Evolutionary conservation across 2,329 filamentous ascomycete species (phyloP), one percentile per base, ranked within the genome.

Genomic region (Fusarium annulatum): DNA sequence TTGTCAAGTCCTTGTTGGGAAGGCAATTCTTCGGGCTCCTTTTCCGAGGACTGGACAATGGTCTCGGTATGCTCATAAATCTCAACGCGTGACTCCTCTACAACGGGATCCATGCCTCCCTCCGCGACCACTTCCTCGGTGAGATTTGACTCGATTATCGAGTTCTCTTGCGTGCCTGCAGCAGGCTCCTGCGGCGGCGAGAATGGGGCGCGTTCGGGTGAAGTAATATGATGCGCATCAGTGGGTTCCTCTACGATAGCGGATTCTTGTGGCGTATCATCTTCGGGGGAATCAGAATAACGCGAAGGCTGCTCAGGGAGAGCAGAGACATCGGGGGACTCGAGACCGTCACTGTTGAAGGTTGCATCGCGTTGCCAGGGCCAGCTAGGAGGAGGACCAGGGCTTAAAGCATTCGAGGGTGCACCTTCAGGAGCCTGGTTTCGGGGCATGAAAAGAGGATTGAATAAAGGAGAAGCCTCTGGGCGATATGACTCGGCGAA

Each of bases 401-500:
- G 66, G 51, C 67, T 77, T 48, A 63, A 55, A 12, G 36, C 53
- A 4, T 56, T 21, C 4, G 67, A 51, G 15, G 53, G 30, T 4
- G 66, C 30, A 33, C 61, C 64, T 42, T 73, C 75, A 39, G 61
- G 34, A 18, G 64, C 51, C 42, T 38, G 51, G 12, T 63, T 34
- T 23, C 53, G 70, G 33, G 72, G 36, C 15, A 65, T 28, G 30
- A 68, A 69, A 15, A 67, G 33, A 3, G 75, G 69, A 21, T 77
- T 77, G 56, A 78, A 78, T 10, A 78, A 43, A 26, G 76, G 76
- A 5, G 76, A 78, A 3, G 65, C 52, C 41, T 78, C 76, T 33
- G 72, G 76, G 15, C 69, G 67, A 60, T 71, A 78, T 1, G 76
- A 78, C 28, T 78, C 76, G n/a, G 76, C 74, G 36, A 78, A 78